Evolutionary conservation across 495 filamentous ascomycete species (phyloP), one percentile per base, ranked within the genome.

Genomic region (Cercophora scortea): DNA sequence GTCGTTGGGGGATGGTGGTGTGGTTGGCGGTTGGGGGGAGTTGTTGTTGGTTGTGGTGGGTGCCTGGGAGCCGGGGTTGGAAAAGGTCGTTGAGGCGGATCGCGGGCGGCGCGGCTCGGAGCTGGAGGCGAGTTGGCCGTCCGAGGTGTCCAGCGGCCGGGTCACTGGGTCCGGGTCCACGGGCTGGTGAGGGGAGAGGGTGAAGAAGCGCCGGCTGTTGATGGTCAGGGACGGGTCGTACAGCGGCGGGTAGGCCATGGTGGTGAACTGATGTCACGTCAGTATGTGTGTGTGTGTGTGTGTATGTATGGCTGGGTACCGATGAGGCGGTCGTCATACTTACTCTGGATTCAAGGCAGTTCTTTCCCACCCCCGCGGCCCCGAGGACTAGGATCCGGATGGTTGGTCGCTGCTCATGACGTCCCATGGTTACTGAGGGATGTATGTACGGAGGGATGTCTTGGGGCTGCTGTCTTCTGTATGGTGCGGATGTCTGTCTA

Each of bases 301-400:
- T 19, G n/a, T 10, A 32, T 4, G 9, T 17, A 36, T 38, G 25
- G 3, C n/a, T 33, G 49, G 17, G 13, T 19, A 42, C 41, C 6
- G 43, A 50, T 34, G 12, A 8, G 6, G 18, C 32, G 0, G 12
- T 33, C 8, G 17, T 38, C 41, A 17, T 1, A 45, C 48, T 49
- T 49, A 64, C 61, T 32, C 56, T 56, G 0, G 61, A 64, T 38
- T 62, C 61, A 11, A 64, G 52, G 35, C 59, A 64, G 42, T 58
- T 52, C 43, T 62, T 64, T 9, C 62, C 62, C 13, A 64, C 62
- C 0, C 59, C 62, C 1, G 53, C 39, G 9, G 52, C 53, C 6
- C 62, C 62, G 9, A 64, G 50, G 39, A 64, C 40, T 16, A 64
- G 35, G 46, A 62, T 57, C 45, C 62, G 47, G 47, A 64, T 58